Evolutionary conservation across 352 stramenopile genomes (phyloP), one percentile per base, ranked within the genome.

Genomic region (Halophytophthora batemanensis): DNA sequence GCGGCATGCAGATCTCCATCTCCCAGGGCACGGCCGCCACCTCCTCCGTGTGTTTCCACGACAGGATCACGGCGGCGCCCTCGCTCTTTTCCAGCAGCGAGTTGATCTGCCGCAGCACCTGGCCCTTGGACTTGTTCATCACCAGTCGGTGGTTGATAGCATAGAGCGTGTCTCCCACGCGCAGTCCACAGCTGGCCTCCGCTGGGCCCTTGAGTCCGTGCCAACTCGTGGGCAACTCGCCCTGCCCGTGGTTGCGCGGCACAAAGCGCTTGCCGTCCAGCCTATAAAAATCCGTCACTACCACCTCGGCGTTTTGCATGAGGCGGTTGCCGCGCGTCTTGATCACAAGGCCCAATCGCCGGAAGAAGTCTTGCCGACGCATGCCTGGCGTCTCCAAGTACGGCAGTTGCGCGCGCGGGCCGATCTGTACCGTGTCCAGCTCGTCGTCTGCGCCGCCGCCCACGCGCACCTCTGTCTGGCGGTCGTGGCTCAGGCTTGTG

Each of bases 121-220:
- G 83, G 13, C 81, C 77, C 59, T 82, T 86, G 41, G 79, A 87
- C 62, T 92, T 92, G 69, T 94, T 94, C 53, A 90, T 79, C 13
- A 94, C 79, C n/a, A 90, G 74, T 53, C 77, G 71, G 50, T 91
- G 78, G 67, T 94, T 94, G 51, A 94, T 86, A 33, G 83, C 80
- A 59, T 94, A 92, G 34, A 94, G 70, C 39, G 77, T 86, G 60
- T 94, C 83, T 18, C 83, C 81, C 5, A 82, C 64, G 45, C 83
- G 81, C n/a, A 94, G 67, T 4, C 74, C 81, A 35, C 71, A 71
- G 46, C 79, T 90, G 11, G 79, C 77, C 51, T 94, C 83, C 11
- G 74, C 81, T 1, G 83, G 79, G 2, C 83, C 83, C 37, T 89
- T 92, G 10, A 70, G 56, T 49, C 83, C 81, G 22, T 74, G 64